Conservation (phyloP, 2,329 filamentous ascomycete species). For the Hypoxylon sp. region DNA sequence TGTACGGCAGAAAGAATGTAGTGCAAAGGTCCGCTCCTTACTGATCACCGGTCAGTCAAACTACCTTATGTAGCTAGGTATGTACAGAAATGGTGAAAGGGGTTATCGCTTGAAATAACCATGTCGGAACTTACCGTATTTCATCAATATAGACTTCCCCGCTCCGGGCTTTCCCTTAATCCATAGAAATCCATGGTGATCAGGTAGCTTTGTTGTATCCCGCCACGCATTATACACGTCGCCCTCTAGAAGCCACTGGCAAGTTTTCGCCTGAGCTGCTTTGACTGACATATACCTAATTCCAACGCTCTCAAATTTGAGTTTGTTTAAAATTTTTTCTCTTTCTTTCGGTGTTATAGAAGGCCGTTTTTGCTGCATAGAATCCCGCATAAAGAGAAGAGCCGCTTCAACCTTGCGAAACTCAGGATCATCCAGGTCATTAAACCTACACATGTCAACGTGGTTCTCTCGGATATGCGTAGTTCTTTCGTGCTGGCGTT, state of each 20-base stretch:
- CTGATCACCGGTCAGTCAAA: not conserved
- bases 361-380: not conserved
- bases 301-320: constrained; percentile 32
- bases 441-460: constrained; percentile 50
- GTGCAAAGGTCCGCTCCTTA: not conserved
- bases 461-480: constrained; percentile 47
- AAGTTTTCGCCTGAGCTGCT: constrained; percentile 34
- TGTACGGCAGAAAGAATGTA: not conserved
- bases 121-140: constrained; percentile 43
- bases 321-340: constrained; percentile 11
- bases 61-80: too few species aligned
- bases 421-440: constrained; percentile 41
- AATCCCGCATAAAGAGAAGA: not conserved
- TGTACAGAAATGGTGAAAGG: too few species aligned
- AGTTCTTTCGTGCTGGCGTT: constrained; percentile 42
- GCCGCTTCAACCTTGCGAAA: constrained; percentile 45
- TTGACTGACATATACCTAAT: constrained; percentile 21
- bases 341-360: not conserved
- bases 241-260: constrained; percentile 36
- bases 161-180: constrained; percentile 54
- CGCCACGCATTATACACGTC: constrained; percentile 45
- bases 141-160: constrained; percentile 56
- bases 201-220: constrained; percentile 32
- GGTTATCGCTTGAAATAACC: too few species aligned
- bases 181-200: constrained; percentile 52